phyloP scores from a whole-genome alignment of 805 yeast genomes.

The Nakazawaea pomicola region DNA sequence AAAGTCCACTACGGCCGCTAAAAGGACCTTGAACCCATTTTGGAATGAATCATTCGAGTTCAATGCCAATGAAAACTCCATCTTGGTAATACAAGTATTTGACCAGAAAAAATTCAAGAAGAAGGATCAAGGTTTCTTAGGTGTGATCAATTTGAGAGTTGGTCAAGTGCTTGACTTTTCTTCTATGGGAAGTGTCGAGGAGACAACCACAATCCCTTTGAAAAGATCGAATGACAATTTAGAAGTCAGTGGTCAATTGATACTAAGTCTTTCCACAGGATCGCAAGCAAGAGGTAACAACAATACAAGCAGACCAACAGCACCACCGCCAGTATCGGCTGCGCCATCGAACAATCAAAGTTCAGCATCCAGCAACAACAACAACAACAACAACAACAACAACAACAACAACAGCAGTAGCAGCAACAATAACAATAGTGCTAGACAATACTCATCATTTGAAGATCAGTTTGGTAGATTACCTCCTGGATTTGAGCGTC shows the following conservation, averaged over 20 bases:
- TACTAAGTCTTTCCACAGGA: constrained; percentile 55
- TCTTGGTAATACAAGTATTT: constrained; percentile 88
- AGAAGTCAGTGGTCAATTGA: constrained; percentile 89
- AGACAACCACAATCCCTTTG: constrained; percentile 88
- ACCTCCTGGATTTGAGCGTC: constrained; percentile 99
- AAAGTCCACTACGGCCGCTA: constrained; percentile 88
- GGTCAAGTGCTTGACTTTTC: constrained; percentile 79
- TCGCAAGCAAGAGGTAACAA: too few species aligned
- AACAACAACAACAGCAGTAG: constrained; percentile 18
- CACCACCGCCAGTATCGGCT: constrained; percentile 1
- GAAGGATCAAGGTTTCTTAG: constrained; percentile 97
- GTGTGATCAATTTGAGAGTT: constrained; percentile 87
- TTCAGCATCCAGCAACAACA: constrained; percentile 20
- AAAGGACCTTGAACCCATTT: constrained; percentile 91
- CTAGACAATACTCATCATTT: constrained; percentile 81
- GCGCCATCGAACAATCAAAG: constrained; percentile 16
- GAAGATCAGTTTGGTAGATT: constrained; percentile 96
- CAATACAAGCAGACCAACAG: too few species aligned
- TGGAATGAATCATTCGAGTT: constrained; percentile 94
- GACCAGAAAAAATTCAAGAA: constrained; percentile 96
- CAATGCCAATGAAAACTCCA: constrained; percentile 68
- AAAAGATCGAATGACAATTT: constrained; percentile 88
- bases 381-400: constrained; percentile 19
- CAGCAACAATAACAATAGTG: constrained; percentile 21
- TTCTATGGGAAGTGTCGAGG: constrained; percentile 44